Conservation (phyloP, 176 grass and related monocot genomes). For the Juncus inflexus region DNA sequence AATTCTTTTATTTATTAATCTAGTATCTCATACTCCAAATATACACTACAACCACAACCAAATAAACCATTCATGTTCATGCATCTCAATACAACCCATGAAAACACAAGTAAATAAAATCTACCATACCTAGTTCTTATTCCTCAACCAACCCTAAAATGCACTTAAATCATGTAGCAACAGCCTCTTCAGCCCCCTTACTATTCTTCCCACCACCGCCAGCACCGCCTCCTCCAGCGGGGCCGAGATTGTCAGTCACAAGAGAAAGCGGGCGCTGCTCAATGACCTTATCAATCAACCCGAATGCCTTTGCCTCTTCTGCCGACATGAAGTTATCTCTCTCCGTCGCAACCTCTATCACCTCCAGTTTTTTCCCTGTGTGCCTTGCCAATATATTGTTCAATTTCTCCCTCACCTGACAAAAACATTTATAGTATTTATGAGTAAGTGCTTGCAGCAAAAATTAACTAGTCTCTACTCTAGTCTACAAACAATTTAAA, state of each 20-base stretch:
- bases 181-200: constrained; percentile 36
- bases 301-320: constrained; percentile 64
- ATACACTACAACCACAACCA: no score
- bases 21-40: no score
- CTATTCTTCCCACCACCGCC: no score
- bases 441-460: no score
- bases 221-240: background rate
- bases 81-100: no score
- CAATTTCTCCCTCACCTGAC: constrained; percentile 48
- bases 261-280: constrained; percentile 49
- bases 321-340: constrained; percentile 76
- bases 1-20: no score
- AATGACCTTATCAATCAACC: constrained; percentile 78
- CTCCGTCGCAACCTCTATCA: constrained; percentile 63
- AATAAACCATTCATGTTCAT: no score
- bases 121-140: no score
- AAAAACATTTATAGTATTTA: no score
- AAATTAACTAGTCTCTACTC: no score
- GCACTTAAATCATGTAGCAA: constrained; percentile 31
- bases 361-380: constrained; percentile 43
- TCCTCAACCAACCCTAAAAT: background rate
- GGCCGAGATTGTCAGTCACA: constrained; percentile 36
- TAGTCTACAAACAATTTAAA: no score
- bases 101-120: no score
- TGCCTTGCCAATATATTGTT: constrained; percentile 78